phyloP scores from a whole-genome alignment of 495 filamentous ascomycete genomes.

The Tirmania nivea region DNA sequence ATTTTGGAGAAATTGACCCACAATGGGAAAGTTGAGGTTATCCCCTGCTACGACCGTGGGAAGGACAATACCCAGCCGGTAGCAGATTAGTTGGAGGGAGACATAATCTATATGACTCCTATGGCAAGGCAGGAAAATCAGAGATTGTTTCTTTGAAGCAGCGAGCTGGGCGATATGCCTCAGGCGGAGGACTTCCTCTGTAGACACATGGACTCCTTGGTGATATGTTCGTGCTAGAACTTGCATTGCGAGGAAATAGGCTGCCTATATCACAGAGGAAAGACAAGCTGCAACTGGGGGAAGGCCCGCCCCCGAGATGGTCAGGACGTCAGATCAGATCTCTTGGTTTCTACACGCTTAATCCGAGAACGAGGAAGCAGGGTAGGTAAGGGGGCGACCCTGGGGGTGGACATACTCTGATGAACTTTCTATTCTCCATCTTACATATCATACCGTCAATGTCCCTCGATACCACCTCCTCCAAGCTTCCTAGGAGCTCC shows the following conservation, averaged over 20 bases:
- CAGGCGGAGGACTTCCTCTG: slow-evolving; percentile 70
- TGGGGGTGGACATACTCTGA: slow-evolving; percentile 27
- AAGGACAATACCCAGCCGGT: slow-evolving; percentile 66
- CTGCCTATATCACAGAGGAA: slow-evolving; percentile 24
- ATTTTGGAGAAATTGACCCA: slow-evolving; percentile 80
- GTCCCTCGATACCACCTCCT: slow-evolving; percentile 61
- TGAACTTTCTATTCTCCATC: slow-evolving; percentile 87
- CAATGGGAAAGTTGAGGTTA: slow-evolving; percentile 79
- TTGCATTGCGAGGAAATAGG: slow-evolving; percentile 78
- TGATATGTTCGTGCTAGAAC: slow-evolving; percentile 82
- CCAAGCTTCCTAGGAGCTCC: slow-evolving; percentile 21
- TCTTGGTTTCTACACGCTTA: neutral
- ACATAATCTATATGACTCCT: slow-evolving; percentile 92
- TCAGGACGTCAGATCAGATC: too few relatives aligned
- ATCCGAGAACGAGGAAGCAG: neutral
- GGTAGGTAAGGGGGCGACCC: too few relatives aligned
- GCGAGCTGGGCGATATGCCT: slow-evolving; percentile 63
- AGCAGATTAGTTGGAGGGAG: slow-evolving; percentile 80
- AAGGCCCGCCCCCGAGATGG: too few relatives aligned
- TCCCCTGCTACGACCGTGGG: slow-evolving; percentile 92
- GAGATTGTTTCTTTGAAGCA: slow-evolving; percentile 69
- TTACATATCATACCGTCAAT: slow-evolving; percentile 97
- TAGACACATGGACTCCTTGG: slow-evolving; percentile 88
- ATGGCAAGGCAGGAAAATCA: slow-evolving; percentile 89
- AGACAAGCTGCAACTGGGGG: neutral